Conservation (phyloP, 805 yeast genomes). For the Metschnikowia drakensbergensis region DNA sequence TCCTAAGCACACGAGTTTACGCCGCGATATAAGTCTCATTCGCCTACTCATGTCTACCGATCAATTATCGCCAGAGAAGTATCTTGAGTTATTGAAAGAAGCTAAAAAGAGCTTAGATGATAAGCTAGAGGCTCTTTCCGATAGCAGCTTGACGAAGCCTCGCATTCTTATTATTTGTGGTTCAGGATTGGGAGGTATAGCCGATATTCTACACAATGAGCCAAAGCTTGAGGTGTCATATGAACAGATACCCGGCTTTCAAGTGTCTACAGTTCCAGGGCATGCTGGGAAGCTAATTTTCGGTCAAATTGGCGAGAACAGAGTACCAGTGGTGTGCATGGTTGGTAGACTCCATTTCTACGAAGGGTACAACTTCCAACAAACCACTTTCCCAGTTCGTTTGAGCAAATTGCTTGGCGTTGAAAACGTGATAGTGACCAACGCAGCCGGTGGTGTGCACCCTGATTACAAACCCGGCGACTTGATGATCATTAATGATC, state of each 20-base stretch:
- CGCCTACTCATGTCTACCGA: slow-evolving; percentile 4
- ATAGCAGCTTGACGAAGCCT: slow-evolving; percentile 38
- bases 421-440: slow-evolving; percentile 70
- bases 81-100: slow-evolving; percentile 18
- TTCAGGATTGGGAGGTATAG: slow-evolving; percentile 88
- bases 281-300: slow-evolving; percentile 81
- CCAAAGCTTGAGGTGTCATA: slow-evolving; percentile 55
- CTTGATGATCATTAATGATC: slow-evolving; percentile 86
- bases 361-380: slow-evolving; percentile 83
- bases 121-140: slow-evolving; percentile 10
- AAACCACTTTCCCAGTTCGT: slow-evolving; percentile 83
- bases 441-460: slow-evolving; percentile 93
- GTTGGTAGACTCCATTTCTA: slow-evolving; percentile 90
- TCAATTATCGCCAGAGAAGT: slow-evolving; percentile 18
- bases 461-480: slow-evolving; percentile 72
- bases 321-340: slow-evolving; percentile 85
- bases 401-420: slow-evolving; percentile 65
- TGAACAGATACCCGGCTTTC: slow-evolving; percentile 73
- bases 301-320: slow-evolving; percentile 66
- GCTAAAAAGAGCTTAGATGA: slow-evolving; percentile 19
- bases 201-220: slow-evolving; percentile 44
- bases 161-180: slow-evolving; percentile 84
- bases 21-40: not conserved
- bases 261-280: slow-evolving; percentile 80
- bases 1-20: not conserved